Evolutionary conservation across 2,329 filamentous ascomycete species (phyloP), one percentile per base, ranked within the genome.

Genomic region (Trichoderma oligosporum): DNA sequence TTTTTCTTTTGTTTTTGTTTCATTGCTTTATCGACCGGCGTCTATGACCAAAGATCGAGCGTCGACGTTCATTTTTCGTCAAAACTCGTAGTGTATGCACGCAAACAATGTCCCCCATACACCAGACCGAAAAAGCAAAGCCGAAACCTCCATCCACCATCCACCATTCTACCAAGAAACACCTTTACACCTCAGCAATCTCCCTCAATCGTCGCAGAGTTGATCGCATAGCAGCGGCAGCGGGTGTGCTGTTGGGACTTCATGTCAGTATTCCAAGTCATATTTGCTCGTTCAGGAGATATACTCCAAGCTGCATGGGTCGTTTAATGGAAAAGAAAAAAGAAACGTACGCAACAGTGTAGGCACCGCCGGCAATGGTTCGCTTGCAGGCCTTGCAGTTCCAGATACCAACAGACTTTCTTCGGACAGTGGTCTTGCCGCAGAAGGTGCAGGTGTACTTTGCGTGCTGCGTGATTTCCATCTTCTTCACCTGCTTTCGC

Each of bases 381-480:
- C 97, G 97, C 78, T 89, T 86, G 88, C 94, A 97, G 61, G 87
- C 84, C 78, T 85, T 88, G 89, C 94, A 99, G 78, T 93, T 84
- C 93, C 93, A 97, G 84, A 96, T 97, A 72, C 92, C 92, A 70
- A 93, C 89, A 64, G 90, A 86, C 74, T 91, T 83, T 74, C 93
- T 87, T 83, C 91, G 91, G 74, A 96, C 91, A 71, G 87, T 89
- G 76, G 86, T 87, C 88, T 97, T 97, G 75, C 93, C 93, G 85
- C 91, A 96, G 89, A 97, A 99, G 67, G 92, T 93, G 87, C 93
- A 97, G 75, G 87, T 86, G 75, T 97, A 97, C 78, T 88, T 88
- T 82, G 91, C 91, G 84, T 99, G 94, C 81, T 97, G 94, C 73
- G 90, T 89, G 78, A 97, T 89, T 88, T 97, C 94, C 88, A 97